A percentile compares a stretch with the other conserved stretches of the same genome.
Conservation (phyloP, 352 stramenopile genomes). For the Phytopythium helicoides region DNA sequence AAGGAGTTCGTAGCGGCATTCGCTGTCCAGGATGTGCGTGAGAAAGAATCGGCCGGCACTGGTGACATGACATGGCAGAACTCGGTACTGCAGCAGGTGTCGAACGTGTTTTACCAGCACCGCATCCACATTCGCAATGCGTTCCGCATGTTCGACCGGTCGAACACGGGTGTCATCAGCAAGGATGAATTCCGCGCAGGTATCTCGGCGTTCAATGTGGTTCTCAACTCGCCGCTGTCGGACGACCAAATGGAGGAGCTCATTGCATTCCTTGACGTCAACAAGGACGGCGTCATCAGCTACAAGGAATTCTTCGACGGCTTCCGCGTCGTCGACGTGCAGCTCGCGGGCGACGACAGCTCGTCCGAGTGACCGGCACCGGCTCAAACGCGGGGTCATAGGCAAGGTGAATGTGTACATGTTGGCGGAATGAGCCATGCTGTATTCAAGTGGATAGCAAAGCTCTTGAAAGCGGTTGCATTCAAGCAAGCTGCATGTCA, state of each 20-base stretch:
- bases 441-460: too few species aligned
- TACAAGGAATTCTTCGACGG: conserved; percentile 95
- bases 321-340: conserved; percentile 86
- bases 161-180: conserved; percentile 76
- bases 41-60: conserved; percentile 46
- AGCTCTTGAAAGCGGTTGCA: too few species aligned
- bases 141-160: conserved; percentile 91
- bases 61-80: conserved; percentile 89
- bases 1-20: conserved; percentile 93
- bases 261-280: conserved; percentile 83
- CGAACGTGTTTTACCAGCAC: conserved; percentile 94
- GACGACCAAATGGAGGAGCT: conserved; percentile 92
- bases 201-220: conserved; percentile 76
- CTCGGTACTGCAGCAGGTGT: conserved; percentile 90
- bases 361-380: not conserved
- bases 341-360: conserved; percentile 36
- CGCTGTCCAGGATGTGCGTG: conserved; percentile 76
- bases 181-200: conserved; percentile 85
- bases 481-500: too few species aligned
- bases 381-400: too few species aligned
- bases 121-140: conserved; percentile 91
- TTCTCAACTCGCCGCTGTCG: conserved; percentile 79
- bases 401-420: too few species aligned
- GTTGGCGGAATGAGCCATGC: too few species aligned
- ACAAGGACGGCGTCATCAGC: conserved; percentile 89